These are phyloP conservation scores for Boechera stricta DNA, from an alignment of 345 rosid genomes.

Conservation along the genomic window DNA sequence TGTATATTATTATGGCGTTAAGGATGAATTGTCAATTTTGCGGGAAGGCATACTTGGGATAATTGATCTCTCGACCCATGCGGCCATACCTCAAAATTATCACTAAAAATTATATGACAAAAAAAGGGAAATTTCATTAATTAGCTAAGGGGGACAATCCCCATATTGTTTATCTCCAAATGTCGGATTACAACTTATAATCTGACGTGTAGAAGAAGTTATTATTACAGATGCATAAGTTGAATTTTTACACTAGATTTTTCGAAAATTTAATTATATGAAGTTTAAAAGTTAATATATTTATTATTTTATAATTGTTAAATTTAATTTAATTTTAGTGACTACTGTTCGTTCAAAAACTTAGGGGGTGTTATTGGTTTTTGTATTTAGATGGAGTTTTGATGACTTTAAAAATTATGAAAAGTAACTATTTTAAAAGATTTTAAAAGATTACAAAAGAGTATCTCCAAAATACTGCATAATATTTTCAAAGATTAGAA, in stretches of 20 bases:
- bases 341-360: no score
- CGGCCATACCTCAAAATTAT: slow-evolving; percentile 26
- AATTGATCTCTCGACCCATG: slow-evolving; percentile 31
- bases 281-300: neutral
- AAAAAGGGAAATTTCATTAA: slow-evolving; percentile 19
- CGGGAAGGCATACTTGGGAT: slow-evolving; percentile 14
- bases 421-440: no score
- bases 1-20: slow-evolving; percentile 16
- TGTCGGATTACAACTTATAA: slow-evolving; percentile 33
- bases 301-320: neutral
- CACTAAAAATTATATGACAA: neutral
- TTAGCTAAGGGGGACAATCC: slow-evolving; percentile 10
- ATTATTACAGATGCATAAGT: neutral
- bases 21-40: slow-evolving; percentile 33
- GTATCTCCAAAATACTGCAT: no score
- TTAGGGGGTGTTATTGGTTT: no score
- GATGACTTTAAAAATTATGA: no score
- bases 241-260: neutral
- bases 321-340: neutral
- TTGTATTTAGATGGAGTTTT: no score
- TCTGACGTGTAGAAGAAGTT: neutral
- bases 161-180: slow-evolving; percentile 30
- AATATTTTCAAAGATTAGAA: no score
- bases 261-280: neutral
- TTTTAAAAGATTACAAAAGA: no score